Evolutionary conservation across 257 asterid species (phyloP).

Genomic region (Oldenlandia corymbosa): DNA sequence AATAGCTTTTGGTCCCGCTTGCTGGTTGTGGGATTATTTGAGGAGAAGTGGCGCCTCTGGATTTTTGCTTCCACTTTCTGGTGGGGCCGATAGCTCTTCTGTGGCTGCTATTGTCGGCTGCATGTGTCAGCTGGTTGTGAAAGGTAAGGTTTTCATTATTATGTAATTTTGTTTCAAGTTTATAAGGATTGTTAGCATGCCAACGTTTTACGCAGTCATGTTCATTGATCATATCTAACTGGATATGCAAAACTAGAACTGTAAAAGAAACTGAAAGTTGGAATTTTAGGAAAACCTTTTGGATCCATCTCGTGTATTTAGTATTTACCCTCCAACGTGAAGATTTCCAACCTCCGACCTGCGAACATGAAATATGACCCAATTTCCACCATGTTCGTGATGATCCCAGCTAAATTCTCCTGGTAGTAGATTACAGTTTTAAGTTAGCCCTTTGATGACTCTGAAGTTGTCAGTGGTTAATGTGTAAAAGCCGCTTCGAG

Average conservation of each 20-base stretch:
- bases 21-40: constrained; percentile 98
- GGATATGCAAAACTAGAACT: neutral
- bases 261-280: neutral
- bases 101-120: constrained; percentile 97
- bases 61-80: constrained; percentile 94
- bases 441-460: neutral
- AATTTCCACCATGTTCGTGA: too few relatives aligned
- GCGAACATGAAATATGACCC: too few relatives aligned
- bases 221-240: constrained; percentile 3
- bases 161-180: constrained; percentile 1
- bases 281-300: too few relatives aligned
- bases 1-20: constrained; percentile 91
- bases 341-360: too few relatives aligned
- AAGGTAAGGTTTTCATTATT: constrained; percentile 43
- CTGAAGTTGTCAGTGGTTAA: neutral
- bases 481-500: constrained; percentile 6
- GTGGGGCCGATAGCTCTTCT: constrained; percentile 95
- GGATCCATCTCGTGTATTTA: too few relatives aligned
- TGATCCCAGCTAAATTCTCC: neutral
- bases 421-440: neutral
- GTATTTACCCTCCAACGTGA: too few relatives aligned
- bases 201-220: neutral
- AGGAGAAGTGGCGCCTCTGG: constrained; percentile 98
- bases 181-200: neutral
- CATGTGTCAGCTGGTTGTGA: constrained; percentile 92